Base-by-base conservation (phyloP, 2,329 filamentous ascomycete species). In the Parastagonospora avenae region DNA sequence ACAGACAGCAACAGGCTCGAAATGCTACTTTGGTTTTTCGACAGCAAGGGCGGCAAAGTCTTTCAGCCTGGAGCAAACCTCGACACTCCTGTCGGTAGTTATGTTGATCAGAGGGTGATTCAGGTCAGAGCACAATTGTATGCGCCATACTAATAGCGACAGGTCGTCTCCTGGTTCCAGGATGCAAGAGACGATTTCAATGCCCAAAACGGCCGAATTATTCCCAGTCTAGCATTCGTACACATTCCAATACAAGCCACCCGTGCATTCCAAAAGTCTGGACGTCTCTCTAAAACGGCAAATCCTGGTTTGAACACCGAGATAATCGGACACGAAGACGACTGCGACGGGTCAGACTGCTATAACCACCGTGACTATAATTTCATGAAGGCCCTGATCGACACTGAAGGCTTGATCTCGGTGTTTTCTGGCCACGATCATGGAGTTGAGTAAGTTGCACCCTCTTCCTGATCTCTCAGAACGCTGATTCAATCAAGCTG, bases 1-100 rank as follows among this genome's bases (percentile, higher is more conserved):
- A 46, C 31, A 2, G 66, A 81, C 76, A 36, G 47, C 6, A 50
- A 48, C 11, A 62, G 59, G 2, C 52, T 71, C 5, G 78, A 50
- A 47, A 80, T 83, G 6, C 59, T 91, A 0, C 74, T 91, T 1
- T 91, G 87, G 85, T 90, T 90, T 73, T 90, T 91, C 60, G 88
- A 91, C 62, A 70, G 65, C 49, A 67, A 59, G 37, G 67, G 66
- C 40, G 69, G 68, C 2, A 55, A 50, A 10, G 48, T 52, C 15
- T 67, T 59, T 31, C 49, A 68, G 16, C 52, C 56, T 8, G 47
- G 40, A 2, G 59, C 61, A 1, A 37, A 55, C 24, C 36, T 40
- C 0, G 58, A 65, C 8, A 47, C 60, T 8, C 35, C 54, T 0
- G 48, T 63, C 1, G 37, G 35, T 0, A 49, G 55, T 19, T 67